These are phyloP conservation scores for Rubus parviflorus DNA, from an alignment of 306 rosid genomes.

Conservation along the genomic window DNA sequence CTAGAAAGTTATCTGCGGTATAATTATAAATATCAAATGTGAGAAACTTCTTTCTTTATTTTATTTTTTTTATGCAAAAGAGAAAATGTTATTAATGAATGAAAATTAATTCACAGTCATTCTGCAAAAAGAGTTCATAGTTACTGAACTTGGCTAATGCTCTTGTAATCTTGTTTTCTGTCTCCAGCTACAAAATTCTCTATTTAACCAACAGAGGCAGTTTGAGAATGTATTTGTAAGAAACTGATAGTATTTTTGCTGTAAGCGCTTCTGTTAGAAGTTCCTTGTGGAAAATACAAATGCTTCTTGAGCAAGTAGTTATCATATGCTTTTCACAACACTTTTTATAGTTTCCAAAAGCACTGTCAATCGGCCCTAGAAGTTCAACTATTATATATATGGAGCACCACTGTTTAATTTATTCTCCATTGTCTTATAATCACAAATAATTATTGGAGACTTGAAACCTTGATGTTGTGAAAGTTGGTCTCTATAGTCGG, in stretches of 20 bases:
- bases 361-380: neutral
- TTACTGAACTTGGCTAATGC: neutral
- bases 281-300: no score
- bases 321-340: no score
- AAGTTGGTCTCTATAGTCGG: slow-evolving; percentile 8
- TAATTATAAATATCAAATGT: neutral
- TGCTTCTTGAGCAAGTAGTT: no score
- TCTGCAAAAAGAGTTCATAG: neutral
- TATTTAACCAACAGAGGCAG: neutral
- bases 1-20: slow-evolving; percentile 45
- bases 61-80: no score
- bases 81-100: neutral
- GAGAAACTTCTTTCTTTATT: neutral
- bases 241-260: neutral
- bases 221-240: neutral
- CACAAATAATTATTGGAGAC: neutral
- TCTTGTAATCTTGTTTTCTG: neutral
- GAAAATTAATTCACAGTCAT: neutral
- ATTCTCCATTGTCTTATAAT: neutral
- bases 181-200: neutral
- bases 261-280: neutral
- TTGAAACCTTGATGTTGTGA: neutral
- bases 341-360: neutral
- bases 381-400: neutral
- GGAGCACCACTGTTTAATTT: neutral